Base-by-base conservation (phyloP, 306 rosid species). In the Cyamopsis tetragonoloba region DNA sequence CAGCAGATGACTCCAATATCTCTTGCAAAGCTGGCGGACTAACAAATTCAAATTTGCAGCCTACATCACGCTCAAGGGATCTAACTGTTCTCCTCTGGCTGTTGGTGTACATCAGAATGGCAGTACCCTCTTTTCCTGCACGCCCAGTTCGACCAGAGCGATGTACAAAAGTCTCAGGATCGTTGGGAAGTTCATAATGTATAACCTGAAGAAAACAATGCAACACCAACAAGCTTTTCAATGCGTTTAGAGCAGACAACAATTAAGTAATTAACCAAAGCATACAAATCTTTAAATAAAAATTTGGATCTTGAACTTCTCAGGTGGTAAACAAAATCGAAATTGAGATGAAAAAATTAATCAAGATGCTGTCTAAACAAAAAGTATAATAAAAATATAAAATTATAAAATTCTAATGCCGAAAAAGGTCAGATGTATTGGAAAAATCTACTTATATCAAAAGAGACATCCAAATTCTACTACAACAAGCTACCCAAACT, bases 111-210 rank as follows among this genome's bases (percentile, higher is more conserved):
- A 92, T 77, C 74, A 92, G 74, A 81, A 92, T 55, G 20, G 93
- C 91, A 57, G 84, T 70, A 72, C 98, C 98, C 69, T 71, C 75
- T 79, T 92, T 92, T 72, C 98, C 98, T 15, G 98, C 98, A 35
- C 98, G 98, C 50, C 96, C 98, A 35, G 98, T 92, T 38, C 98
- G 98, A 48, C 98, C 98, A 74, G 98, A 92, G 66, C 98, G 98
- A 64, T 89, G 98, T 24, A 89, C 98, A 79, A 92, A 89, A 55
- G 96, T 92, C 84, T 92, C 98, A 13, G 96, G 87, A 79, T 90
- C 96, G 74, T 89, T 90, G 63, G 98, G 98, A 81, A 92, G 96
- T 59, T 92, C 98, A 70, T 89, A 92, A 83, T 92, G 98, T 64
- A 92, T 92, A 76, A 89, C 8, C 98, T 89, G 83, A 66, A 73